phyloP scores from a whole-genome alignment of 306 rosid species.

The Amphicarpaea edgeworthii region DNA sequence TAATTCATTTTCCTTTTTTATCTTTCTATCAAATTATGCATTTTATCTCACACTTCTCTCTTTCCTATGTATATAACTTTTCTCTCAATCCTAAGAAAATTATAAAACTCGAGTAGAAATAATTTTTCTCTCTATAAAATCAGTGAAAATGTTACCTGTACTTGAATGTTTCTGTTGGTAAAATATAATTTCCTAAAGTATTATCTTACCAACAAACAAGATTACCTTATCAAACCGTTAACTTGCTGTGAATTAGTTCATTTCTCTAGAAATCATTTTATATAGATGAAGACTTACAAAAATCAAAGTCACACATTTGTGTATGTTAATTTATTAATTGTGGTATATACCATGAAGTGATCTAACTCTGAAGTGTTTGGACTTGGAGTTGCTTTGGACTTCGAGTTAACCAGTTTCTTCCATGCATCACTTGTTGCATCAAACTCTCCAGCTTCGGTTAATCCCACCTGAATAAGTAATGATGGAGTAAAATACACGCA shows the following conservation, averaged over 20 bases:
- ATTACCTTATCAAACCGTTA: not conserved
- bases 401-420: constrained; percentile 45
- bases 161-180: too few species aligned
- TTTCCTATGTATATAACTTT: too few species aligned
- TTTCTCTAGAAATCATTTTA: not conserved
- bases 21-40: too few species aligned
- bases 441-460: constrained; percentile 33
- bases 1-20: too few species aligned
- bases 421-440: constrained; percentile 39
- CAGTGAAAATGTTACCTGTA: too few species aligned
- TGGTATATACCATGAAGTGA: constrained; percentile 57
- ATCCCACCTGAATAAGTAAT: constrained; percentile 42
- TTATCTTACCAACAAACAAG: not conserved
- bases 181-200: not conserved
- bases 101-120: too few species aligned
- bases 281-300: not conserved
- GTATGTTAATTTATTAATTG: not conserved
- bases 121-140: too few species aligned
- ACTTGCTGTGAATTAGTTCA: not conserved
- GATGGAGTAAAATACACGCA: not conserved
- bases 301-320: not conserved
- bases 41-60: too few species aligned
- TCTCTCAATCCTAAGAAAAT: too few species aligned
- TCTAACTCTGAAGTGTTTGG: constrained; percentile 52
- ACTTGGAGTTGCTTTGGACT: constrained; percentile 13